A percentile compares a stretch with the other conserved stretches of the same genome.
Evolutionary conservation across 345 rosid genomes (phyloP).

Genomic region (Salix koriyanagi): DNA sequence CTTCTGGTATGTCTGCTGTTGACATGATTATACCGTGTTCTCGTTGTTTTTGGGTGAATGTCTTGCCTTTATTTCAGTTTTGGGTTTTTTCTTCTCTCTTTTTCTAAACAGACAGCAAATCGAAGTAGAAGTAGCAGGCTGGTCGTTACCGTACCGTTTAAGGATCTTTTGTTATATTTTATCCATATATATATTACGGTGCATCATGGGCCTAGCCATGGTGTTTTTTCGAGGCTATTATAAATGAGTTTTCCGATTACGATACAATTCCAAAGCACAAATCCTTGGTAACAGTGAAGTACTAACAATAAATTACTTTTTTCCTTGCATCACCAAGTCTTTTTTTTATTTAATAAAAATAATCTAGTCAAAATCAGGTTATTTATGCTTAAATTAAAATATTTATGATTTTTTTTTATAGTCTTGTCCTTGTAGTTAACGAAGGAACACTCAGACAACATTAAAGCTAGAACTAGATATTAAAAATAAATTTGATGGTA

Average conservation of each 20-base stretch:
- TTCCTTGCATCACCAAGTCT: too few species aligned
- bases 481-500: too few species aligned
- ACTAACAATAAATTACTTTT: too few species aligned
- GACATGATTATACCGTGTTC: neutral
- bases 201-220: neutral
- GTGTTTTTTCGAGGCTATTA: neutral
- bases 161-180: neutral
- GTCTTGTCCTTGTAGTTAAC: too few species aligned
- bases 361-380: too few species aligned
- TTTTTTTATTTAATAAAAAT: too few species aligned
- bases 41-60: neutral
- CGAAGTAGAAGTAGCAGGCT: neutral
- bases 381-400: too few species aligned
- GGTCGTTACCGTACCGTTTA: neutral
- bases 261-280: neutral
- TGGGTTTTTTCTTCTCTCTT: neutral
- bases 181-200: neutral
- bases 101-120: neutral
- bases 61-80: neutral
- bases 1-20: constrained; percentile 57
- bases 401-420: too few species aligned
- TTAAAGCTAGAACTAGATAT: too few species aligned
- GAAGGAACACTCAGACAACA: too few species aligned
- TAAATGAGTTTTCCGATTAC: neutral
- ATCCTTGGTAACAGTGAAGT: too few species aligned